Conservation (phyloP, 2,329 filamentous ascomycete species). For the Aureobasidium sp. region DNA sequence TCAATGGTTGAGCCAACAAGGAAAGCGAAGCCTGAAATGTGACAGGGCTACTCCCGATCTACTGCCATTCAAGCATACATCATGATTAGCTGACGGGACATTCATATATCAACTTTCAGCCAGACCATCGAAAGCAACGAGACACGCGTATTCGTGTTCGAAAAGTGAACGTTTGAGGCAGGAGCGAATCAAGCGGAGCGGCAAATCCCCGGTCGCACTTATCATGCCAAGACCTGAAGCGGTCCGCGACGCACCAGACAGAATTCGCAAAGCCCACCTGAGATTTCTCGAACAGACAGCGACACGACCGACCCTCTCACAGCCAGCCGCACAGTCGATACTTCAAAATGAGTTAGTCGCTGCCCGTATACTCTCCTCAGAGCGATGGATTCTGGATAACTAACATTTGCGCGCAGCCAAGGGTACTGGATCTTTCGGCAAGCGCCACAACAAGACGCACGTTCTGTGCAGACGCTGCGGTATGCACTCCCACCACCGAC, state of each 20-base stretch:
- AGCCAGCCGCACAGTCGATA: slow-evolving; percentile 17
- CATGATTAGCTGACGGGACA: not conserved
- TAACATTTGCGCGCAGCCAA: slow-evolving; percentile 50
- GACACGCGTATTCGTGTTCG: not conserved
- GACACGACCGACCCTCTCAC: slow-evolving; percentile 14
- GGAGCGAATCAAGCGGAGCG: not conserved
- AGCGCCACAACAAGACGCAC: slow-evolving; percentile 97
- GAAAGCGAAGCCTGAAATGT: not conserved
- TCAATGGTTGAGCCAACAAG: not conserved
- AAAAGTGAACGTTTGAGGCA: not conserved
- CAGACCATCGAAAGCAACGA: not conserved
- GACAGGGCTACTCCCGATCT: too few relatives aligned
- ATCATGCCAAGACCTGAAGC: not conserved
- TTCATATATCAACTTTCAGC: too few relatives aligned
- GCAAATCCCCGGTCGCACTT: not conserved
- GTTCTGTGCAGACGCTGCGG: slow-evolving; percentile 97
- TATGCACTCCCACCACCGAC: slow-evolving; percentile 47
- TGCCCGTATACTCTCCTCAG: not conserved
- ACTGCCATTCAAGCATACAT: too few relatives aligned
- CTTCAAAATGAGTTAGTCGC: slow-evolving; percentile 20
- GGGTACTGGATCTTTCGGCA: slow-evolving; percentile 65
- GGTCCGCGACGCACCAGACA: not conserved
- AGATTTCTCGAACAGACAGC: slow-evolving; percentile 2
- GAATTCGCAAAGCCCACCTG: not conserved
- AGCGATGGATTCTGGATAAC: slow-evolving; percentile 26